Conservation (phyloP, 2,329 filamentous ascomycete genomes). For the Colletotrichum shisoi region DNA sequence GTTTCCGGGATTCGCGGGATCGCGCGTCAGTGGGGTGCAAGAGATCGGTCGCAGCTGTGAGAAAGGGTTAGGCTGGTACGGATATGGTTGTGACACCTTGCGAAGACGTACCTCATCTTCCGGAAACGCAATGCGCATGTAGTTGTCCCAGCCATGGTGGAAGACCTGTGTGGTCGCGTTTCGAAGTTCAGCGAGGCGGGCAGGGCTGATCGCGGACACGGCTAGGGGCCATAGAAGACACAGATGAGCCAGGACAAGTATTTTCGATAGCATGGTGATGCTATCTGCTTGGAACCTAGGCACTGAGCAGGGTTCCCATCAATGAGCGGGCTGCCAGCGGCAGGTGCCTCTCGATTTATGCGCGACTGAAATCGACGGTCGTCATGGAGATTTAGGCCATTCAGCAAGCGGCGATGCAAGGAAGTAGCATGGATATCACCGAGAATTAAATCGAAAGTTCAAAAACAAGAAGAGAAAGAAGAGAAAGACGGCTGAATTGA, state of each 20-base stretch:
- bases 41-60: constrained; percentile 80
- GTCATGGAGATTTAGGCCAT: constrained; percentile 25
- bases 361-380: constrained; percentile 23
- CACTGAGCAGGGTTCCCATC: constrained; percentile 40
- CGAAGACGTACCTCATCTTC: constrained; percentile 76
- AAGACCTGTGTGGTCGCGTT: constrained; percentile 79
- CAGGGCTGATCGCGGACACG: constrained; percentile 62
- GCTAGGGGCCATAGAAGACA: constrained; percentile 52
- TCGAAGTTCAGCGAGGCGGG: constrained; percentile 63
- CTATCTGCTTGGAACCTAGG: constrained; percentile 26
- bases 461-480: constrained; percentile 14
- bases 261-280: constrained; percentile 41
- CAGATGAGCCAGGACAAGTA: constrained; percentile 41
- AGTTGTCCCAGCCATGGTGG: constrained; percentile 95
- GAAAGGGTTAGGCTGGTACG: constrained; percentile 32
- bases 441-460: background rate
- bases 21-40: constrained; percentile 84
- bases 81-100: background rate
- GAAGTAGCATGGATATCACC: constrained; percentile 11
- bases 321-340: constrained; percentile 32
- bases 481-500: constrained; percentile 13
- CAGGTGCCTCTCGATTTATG: constrained; percentile 39
- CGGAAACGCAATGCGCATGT: constrained; percentile 92
- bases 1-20: constrained; percentile 78
- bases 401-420: constrained; percentile 11